Evolutionary conservation across 164 flowering plant genomes (phyloP).

Genomic region (grape (Vitis vinifera)): DNA sequence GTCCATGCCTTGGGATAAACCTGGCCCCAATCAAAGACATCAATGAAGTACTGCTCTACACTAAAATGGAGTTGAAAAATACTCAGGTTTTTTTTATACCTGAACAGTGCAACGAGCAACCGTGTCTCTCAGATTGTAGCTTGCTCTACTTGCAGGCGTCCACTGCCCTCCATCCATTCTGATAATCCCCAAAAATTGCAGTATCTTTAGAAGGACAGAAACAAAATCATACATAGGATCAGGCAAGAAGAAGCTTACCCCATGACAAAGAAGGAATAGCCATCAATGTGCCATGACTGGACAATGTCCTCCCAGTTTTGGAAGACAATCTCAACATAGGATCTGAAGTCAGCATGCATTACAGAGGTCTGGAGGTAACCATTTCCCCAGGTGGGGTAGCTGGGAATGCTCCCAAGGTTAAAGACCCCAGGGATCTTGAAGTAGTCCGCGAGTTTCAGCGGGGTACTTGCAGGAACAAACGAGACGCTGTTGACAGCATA

Average conservation of each 20-base stretch:
- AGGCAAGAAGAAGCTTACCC: slow-evolving; percentile 42
- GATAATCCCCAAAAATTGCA: slow-evolving; percentile 5
- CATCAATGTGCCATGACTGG: slow-evolving; percentile 77
- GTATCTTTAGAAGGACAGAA: not conserved
- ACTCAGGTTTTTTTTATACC: slow-evolving; percentile 21
- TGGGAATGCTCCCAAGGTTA: slow-evolving; percentile 52
- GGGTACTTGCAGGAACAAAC: slow-evolving; percentile 54
- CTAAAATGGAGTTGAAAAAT: too few relatives aligned
- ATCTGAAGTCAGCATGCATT: slow-evolving; percentile 51
- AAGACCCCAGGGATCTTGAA: slow-evolving; percentile 70
- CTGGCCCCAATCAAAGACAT: slow-evolving; percentile 28
- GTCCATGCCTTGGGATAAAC: slow-evolving; percentile 81
- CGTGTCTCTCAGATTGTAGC: slow-evolving; percentile 63
- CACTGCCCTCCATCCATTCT: slow-evolving; percentile 83
- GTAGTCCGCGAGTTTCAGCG: slow-evolving; percentile 66
- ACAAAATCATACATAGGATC: not conserved
- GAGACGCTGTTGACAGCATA: slow-evolving; percentile 72
- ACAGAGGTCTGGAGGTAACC: slow-evolving; percentile 59
- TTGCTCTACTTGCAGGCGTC: slow-evolving; percentile 51
- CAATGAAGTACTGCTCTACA: not conserved
- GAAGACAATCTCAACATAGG: slow-evolving; percentile 63
- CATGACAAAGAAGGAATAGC: slow-evolving; percentile 69
- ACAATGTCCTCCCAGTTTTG: slow-evolving; percentile 68
- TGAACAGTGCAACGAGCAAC: slow-evolving; percentile 65
- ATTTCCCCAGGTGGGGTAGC: slow-evolving; percentile 37